Evolutionary conservation across 2,329 filamentous ascomycete species (phyloP), one percentile per base, ranked within the genome.

Genomic region (Aschersonia sp.): DNA sequence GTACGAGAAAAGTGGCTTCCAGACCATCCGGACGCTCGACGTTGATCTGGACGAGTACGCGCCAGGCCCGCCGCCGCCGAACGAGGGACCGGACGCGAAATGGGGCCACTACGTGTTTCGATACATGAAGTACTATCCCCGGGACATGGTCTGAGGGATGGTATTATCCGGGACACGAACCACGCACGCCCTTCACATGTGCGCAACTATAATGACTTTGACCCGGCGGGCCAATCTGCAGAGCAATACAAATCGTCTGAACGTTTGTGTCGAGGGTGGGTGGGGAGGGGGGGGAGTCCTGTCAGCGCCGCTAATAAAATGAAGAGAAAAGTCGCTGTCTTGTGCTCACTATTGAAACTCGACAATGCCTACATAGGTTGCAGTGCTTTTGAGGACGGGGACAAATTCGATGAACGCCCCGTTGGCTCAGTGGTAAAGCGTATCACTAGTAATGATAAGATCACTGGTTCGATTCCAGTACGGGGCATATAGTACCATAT

Each of bases 361-460:
- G 22, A 4, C 22, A 22, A 22, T 22, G 22, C 22, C 22, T 22
- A 22, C 22, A 22, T 22, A 22, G 22, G 2, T 2, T 22, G 22
- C 22, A 22, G 22, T 22, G 22, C 22, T 22, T 22, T 14, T 14
- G 2, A 14, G 2, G 2, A 14, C 14, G 14, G 22, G 22, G 22
- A 22, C 22, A 22, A 22, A 22, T 22, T 4, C 22, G 22, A 2
- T 22, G 2, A 22, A 22, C 10, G 59, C 58, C 58, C 55, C 53
- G 56, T 59, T 62, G 59, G 59, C 59, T 61, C 52, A 62, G 60
- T 59, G 60, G 60, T 62, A 61, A 54, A 61, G 59, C 59, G 58
- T 58, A 52, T 61, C 59, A 62, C 59, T 62, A 60, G 58, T 61
- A 61, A 62, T 61, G 59, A 62, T 52, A 57, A 62, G 58, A 58